Percentiles rank a stretch among this genome's conserved stretches.
phyloP scores from a whole-genome alignment of 352 stramenopile genomes.

The Phytopythium cucurbitacearum region DNA sequence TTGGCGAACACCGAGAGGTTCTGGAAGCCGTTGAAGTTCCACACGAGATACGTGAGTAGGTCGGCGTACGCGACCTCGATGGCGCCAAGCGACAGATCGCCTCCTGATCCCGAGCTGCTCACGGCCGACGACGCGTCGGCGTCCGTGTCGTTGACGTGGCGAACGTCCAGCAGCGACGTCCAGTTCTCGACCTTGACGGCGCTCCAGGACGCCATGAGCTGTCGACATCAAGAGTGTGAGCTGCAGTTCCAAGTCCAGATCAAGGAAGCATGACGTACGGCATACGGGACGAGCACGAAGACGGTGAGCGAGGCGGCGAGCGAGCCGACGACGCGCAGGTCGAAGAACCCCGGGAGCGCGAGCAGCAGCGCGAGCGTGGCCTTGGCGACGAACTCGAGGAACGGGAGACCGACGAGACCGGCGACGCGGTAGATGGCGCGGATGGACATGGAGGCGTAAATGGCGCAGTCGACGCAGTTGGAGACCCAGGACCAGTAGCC shows the following conservation, averaged over 20 bases:
- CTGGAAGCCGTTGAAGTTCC: conserved; percentile 52
- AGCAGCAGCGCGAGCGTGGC: conserved; percentile 42
- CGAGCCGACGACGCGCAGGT: conserved; percentile 32
- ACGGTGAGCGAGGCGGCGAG: conserved; percentile 22
- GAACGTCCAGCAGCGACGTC: conserved; percentile 27
- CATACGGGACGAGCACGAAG: conserved; percentile 33
- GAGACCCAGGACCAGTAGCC: conserved; percentile 83
- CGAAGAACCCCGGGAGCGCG: conserved; percentile 40
- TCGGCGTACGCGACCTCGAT: conserved; percentile 17
- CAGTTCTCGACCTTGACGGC: conserved; percentile 25
- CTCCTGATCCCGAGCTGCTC: not conserved
- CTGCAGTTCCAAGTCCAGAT: not conserved
- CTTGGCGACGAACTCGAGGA: conserved; percentile 39
- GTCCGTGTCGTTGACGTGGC: conserved; percentile 10
- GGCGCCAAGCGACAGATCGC: conserved; percentile 4
- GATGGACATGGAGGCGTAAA: conserved; percentile 58
- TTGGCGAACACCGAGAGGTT: conserved; percentile 51
- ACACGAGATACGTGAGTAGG: conserved; percentile 36
- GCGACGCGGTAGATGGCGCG: conserved; percentile 15
- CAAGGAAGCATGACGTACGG: conserved; percentile 14
- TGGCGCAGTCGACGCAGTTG: conserved; percentile 70
- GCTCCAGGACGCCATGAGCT: conserved; percentile 38
- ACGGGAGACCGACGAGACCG: conserved; percentile 14
- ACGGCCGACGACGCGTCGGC: not conserved
- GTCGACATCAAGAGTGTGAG: not conserved